Evolutionary conservation across 192 early-diverging fungal genomes (phyloP), one percentile per base, ranked within the genome.

Genomic region (Coemansia sp.): DNA sequence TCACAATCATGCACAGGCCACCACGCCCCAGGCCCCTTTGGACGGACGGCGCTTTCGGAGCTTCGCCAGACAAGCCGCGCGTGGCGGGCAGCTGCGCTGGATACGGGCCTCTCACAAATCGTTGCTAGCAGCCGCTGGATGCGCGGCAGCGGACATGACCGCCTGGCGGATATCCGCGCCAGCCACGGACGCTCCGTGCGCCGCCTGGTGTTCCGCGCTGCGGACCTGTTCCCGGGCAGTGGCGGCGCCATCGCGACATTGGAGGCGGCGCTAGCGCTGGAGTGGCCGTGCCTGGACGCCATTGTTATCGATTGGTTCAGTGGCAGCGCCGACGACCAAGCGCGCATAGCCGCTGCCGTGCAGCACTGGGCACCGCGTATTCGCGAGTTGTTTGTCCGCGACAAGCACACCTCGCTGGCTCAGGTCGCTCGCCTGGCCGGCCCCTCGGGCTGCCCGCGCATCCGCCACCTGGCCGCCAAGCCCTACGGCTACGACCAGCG

Each of bases 111-210:
- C 27, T 7, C 55, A 7, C 46, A 64, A 44, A 34, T 71, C 17
- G 61, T 64, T 13, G 54, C 42, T 47, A 71, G 67, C 67, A 61
- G 38, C 38, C 67, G 61, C 33, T 71, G 67, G 67, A 58, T 58
- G 61, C 51, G 61, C 31, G 17, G 51, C 13, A 34, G 47, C 33
- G 16, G 38, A 25, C 44, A 34, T 11, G 36, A 47, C 10, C 51
- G 52, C 5, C 58, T 69, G 50, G 44, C 13, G 3, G 45, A 49
- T 17, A 43, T 67, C 17, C 28, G 51, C 17, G 27, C 14, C 17
- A 7, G 14, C 9, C 40, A 64, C 43, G 55, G 37, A 7, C 17
- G 9, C 9, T 44, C 30, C 16, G 55, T 58, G 28, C 68, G 61
- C 38, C 41, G 62, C 25, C 47, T 71, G 47, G 61, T 64, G 32